Evolutionary conservation across 2,329 filamentous ascomycete species (phyloP), one percentile per base, ranked within the genome.

Genomic region (Albophoma yamanashiensis): DNA sequence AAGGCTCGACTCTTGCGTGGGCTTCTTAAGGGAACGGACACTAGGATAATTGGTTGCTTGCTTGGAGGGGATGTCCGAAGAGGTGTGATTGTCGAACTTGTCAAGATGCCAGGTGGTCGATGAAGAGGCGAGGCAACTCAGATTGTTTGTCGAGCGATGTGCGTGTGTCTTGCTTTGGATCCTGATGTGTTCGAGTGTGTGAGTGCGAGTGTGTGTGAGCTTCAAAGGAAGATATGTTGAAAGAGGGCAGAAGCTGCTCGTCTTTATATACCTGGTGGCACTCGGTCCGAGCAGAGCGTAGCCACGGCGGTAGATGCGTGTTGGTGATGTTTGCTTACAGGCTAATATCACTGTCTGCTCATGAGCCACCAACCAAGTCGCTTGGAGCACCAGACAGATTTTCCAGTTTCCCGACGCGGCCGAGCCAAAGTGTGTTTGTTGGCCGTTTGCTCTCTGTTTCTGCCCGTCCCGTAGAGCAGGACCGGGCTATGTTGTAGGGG

Each of bases 211-310:
- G 42, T 50, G 45, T 25, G 22, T 27, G 43, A 25, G 22, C 43
- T 47, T 27, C 22, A 14, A 27, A 25, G 22, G 43, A 47, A 27
- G 11, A 31, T 22, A 7, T 27, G 22, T 34, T n/a, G 27, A 34
- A 52, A n/a, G 47, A 52, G 34, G 27, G 4, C 47, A 52, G 47
- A 52, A 52, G 47, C 8, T 34, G 15, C 47, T 20, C 6, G 15
- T 17, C 63, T 60, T 69, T 69, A 69, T 69, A 69, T 69, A 69
- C 62, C 62, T 61, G 65, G 64, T 65, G 65, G 67, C 56, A 67
- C 65, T 56, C 55, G 27, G 27, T n/a, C 17, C 9, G 47, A n/a
- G 17, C 27, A 34, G 27, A 8, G 55, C 9, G 22, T 40, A 11
- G 55, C 15, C 40, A 42, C 40, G 38, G 22, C 55, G n/a, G n/a